Conservation (phyloP, 345 rosid genomes). For the Eutrema japonicum region DNA sequence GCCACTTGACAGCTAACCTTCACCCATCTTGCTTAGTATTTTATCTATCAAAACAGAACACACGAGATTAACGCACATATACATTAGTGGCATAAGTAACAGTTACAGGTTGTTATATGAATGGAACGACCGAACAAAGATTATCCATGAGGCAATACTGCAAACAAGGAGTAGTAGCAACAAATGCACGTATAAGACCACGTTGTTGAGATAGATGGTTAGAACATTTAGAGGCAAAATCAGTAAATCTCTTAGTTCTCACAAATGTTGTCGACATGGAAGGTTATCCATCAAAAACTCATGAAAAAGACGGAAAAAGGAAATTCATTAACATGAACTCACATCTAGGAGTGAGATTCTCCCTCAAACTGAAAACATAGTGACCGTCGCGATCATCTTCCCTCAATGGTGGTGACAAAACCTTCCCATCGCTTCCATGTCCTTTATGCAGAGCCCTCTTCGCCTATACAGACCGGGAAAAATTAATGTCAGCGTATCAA, state of each 20-base stretch:
- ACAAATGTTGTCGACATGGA: not conserved
- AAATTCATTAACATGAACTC: conserved; percentile 27
- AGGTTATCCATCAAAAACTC: not conserved
- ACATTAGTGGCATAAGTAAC: not conserved
- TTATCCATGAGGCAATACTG: conserved; percentile 7
- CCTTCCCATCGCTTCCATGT: conserved; percentile 45
- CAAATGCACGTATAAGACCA: not conserved
- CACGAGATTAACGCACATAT: not conserved
- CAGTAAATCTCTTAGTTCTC: not conserved
- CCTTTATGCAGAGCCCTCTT: conserved; percentile 46
- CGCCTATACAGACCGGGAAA: conserved; percentile 46
- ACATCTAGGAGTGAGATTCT: conserved; percentile 83
- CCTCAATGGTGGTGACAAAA: conserved; percentile 59
- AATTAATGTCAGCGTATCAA: not conserved
- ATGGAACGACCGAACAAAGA: not conserved
- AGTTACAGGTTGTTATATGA: not conserved
- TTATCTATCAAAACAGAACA: conserved; percentile 54
- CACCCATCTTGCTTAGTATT: conserved; percentile 82
- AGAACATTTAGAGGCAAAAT: not conserved
- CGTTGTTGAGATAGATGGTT: not conserved
- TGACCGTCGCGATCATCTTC: conserved; percentile 79
- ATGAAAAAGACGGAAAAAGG: not conserved
- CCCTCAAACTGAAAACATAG: conserved; percentile 65
- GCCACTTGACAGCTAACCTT: conserved; percentile 77
- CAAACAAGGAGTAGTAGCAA: not conserved